These are phyloP conservation scores for Zymoseptoria ardabiliae DNA, from an alignment of 2,329 filamentous ascomycete species.

Conservation along the genomic window DNA sequence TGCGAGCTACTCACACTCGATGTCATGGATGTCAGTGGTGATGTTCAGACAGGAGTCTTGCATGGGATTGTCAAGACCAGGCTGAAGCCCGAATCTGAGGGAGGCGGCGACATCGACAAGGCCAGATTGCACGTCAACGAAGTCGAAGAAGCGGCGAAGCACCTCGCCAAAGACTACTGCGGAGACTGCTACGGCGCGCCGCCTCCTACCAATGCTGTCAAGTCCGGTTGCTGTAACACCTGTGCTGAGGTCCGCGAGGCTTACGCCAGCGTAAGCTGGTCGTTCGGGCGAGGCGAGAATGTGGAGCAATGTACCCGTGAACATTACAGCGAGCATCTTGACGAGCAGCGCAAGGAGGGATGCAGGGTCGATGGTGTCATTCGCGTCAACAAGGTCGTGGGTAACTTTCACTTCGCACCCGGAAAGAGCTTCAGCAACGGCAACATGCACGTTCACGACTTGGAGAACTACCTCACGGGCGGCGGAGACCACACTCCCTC, in stretches of 20 bases:
- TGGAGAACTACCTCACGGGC: slow-evolving; percentile 86
- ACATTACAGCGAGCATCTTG: slow-evolving; percentile 83
- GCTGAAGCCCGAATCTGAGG: slow-evolving; percentile 63
- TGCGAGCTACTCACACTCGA: slow-evolving; percentile 95
- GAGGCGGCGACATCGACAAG: slow-evolving; percentile 66
- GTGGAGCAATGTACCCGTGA: slow-evolving; percentile 95
- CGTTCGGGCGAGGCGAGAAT: slow-evolving; percentile 82
- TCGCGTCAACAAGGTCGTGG: slow-evolving; percentile 95
- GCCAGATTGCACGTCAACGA: slow-evolving; percentile 64
- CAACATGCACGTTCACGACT: slow-evolving; percentile 95
- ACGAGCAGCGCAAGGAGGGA: slow-evolving; percentile 81
- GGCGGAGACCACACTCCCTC: slow-evolving; percentile 74
- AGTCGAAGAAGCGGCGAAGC: slow-evolving; percentile 56
- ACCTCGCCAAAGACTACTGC: slow-evolving; percentile 88
- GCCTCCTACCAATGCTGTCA: slow-evolving; percentile 61
- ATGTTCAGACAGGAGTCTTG: slow-evolving; percentile 89
- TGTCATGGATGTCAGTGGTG: slow-evolving; percentile 97
- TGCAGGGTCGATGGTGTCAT: slow-evolving; percentile 89
- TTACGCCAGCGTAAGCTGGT: slow-evolving; percentile 84
- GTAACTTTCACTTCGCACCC: slow-evolving; percentile 97
- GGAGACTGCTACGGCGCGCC: slow-evolving; percentile 85
- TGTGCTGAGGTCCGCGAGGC: slow-evolving; percentile 95
- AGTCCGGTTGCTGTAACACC: slow-evolving; percentile 90
- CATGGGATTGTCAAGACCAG: slow-evolving; percentile 91
- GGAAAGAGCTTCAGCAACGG: slow-evolving; percentile 93